Conservation (phyloP, 1,139 yeast species). For the Candida glucosophila region DNA sequence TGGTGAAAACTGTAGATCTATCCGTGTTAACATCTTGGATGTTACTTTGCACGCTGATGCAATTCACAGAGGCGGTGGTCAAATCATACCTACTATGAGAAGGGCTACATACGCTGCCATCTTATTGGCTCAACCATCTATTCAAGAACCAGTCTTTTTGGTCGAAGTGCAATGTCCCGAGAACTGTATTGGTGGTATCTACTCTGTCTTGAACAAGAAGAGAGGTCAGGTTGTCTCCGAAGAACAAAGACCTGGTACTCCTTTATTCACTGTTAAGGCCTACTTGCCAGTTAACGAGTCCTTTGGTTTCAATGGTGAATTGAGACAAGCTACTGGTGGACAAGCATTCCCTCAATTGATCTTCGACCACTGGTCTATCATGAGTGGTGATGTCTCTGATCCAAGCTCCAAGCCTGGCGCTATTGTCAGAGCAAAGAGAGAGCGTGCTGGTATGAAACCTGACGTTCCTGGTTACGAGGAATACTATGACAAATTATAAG, state of each 20-base stretch:
- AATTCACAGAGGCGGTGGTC: conserved; percentile 99
- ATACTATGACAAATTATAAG: conserved; percentile 98
- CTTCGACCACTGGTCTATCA: conserved; percentile 95
- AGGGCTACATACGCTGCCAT: conserved; percentile 98
- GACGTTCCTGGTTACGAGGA: conserved; percentile 98
- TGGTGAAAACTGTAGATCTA: conserved; percentile 94
- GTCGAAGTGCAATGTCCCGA: conserved; percentile 99
- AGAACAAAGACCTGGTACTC: conserved; percentile 99
- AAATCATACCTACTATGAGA: conserved; percentile 99
- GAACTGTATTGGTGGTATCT: conserved; percentile 99
- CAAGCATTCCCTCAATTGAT: conserved; percentile 99
- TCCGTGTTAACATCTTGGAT: conserved; percentile 97
- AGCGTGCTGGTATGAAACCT: conserved; percentile 96
- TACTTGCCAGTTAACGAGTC: conserved; percentile 99
- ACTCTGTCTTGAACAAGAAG: conserved; percentile 99
- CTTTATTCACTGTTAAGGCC: conserved; percentile 98
- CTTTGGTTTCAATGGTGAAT: conserved; percentile 99
- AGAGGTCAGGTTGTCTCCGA: conserved; percentile 99
- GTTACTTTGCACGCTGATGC: conserved; percentile 99
- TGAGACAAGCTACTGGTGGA: conserved; percentile 99
- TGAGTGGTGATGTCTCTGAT: conserved; percentile 90
- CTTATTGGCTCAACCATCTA: conserved; percentile 97
- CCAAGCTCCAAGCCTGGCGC: conserved; percentile 91
- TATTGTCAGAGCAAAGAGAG: conserved; percentile 84
- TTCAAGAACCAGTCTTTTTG: conserved; percentile 98